Evolutionary conservation across 2,329 filamentous ascomycete genomes (phyloP), one percentile per base, ranked within the genome.

Genomic region (Penicillium griseofulvum): DNA sequence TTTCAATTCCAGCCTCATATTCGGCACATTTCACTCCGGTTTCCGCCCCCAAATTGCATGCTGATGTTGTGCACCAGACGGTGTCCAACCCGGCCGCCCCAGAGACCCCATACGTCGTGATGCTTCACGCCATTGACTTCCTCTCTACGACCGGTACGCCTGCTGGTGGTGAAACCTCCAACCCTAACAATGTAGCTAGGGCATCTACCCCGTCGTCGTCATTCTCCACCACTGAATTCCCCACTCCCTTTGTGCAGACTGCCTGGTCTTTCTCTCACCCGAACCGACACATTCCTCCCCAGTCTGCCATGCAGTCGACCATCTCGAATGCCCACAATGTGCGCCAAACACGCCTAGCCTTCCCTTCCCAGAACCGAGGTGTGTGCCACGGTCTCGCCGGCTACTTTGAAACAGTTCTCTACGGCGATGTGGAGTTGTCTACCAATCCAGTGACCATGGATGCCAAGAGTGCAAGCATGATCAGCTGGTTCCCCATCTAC

Each of bases 401-500:
- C 0, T 99, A 97, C 73, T 99, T 99, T 71, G 94, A 99, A 76
- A 91, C 91, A 0, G 90, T 96, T n/a, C 81, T 99, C 19, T 99
- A 97, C 70, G 81, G 77, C 1, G 86, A 85, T 64, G 84, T 97
- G 5, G 93, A 97, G 77, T 82, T 99, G 56, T 96, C 91, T 68
- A 99, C 89, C 4, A 88, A 96, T 67, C 95, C 94, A 0, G 89
- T 96, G 61, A 90, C 88, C 29, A 97, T 99, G 76, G 90, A 94
- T 53, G 78, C 79, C 54, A 97, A 97, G 83, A 96, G 91, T 80
- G 89, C 88, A 69, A 92, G 95, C 66, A 99, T 99, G 95, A 96
- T 97, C 61, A 96, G 90, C 52, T 99, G 94, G 94, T 99, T 99
- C 72, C 94, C 94, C 1, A 97, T 99, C 29, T 97, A 93, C 77